Evolutionary conservation across 306 rosid species (phyloP).

Genomic region (Rubus parviflorus): DNA sequence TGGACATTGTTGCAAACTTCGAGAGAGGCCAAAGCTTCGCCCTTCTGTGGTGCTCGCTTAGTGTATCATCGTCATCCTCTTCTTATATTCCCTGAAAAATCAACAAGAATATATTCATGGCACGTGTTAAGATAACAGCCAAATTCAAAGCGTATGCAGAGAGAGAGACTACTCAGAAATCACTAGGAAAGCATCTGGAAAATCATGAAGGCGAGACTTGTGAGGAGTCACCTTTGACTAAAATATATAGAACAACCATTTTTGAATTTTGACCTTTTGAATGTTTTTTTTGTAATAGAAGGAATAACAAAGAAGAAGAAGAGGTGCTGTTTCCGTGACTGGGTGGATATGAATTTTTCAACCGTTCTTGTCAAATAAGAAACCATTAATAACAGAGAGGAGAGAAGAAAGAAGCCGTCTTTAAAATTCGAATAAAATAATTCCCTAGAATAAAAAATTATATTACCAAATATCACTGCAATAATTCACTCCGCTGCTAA

Average conservation of each 20-base stretch:
- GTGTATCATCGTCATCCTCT: neutral
- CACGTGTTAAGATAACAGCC: neutral
- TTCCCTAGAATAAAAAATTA: neutral
- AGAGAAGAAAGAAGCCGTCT: neutral
- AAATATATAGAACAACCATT: too few species aligned
- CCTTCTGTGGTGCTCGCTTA: neutral
- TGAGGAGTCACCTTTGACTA: neutral
- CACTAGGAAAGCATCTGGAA: neutral
- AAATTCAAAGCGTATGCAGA: neutral
- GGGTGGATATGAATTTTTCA: neutral
- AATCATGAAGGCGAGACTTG: neutral
- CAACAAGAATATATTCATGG: neutral
- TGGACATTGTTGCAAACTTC: conserved; percentile 38
- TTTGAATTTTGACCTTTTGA: neutral
- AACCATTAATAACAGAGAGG: neutral
- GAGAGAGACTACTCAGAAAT: neutral
- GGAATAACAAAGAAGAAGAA: neutral
- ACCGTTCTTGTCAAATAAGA: neutral
- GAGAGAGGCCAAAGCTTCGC: neutral
- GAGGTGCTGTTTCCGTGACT: neutral
- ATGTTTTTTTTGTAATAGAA: neutral
- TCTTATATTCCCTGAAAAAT: conserved; percentile 16
- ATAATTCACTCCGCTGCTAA: neutral
- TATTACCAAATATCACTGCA: neutral
- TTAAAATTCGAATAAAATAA: neutral